Percentiles rank a stretch among this genome's conserved stretches.
phyloP scores from a whole-genome alignment of 108 stramenopile genomes.

The Asterionellopsis glacialis region DNA sequence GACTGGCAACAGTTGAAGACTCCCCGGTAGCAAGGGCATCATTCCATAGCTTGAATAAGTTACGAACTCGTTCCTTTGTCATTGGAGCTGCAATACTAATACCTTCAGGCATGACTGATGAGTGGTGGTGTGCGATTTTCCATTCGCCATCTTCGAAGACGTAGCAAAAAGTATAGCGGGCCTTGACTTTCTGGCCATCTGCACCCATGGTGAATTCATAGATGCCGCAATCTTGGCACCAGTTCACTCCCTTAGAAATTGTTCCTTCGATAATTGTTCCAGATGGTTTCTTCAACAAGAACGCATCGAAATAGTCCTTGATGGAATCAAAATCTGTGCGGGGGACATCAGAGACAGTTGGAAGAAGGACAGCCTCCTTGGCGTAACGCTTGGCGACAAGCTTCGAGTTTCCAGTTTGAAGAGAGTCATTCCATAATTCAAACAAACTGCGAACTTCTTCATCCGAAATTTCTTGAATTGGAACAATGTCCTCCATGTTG shows the following conservation, averaged over 20 bases:
- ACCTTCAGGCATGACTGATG: constrained; percentile 13
- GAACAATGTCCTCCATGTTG: not conserved
- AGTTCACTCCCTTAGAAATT: constrained; percentile 39
- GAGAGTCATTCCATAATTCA: constrained; percentile 59
- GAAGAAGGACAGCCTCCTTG: constrained; percentile 41
- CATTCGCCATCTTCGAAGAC: constrained; percentile 55
- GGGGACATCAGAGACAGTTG: constrained; percentile 42
- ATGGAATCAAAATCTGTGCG: constrained; percentile 46
- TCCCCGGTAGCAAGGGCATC: constrained; percentile 49
- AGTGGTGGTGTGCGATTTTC: constrained; percentile 61
- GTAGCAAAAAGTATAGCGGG: constrained; percentile 46
- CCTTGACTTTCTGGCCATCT: constrained; percentile 44
- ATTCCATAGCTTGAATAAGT: constrained; percentile 47
- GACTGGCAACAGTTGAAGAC: constrained; percentile 35
- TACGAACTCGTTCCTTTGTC: constrained; percentile 31
- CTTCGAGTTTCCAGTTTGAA: constrained; percentile 53
- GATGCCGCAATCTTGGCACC: constrained; percentile 58
- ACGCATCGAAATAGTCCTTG: constrained; percentile 49
- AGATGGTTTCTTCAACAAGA: constrained; percentile 50
- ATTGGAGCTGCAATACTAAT: constrained; percentile 21
- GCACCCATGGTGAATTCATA: constrained; percentile 52
- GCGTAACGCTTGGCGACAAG: constrained; percentile 52
- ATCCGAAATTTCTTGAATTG: constrained; percentile 16
- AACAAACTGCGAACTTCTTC: constrained; percentile 62
- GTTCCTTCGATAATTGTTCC: constrained; percentile 45